Percentiles rank a stretch among this genome's conserved stretches.
These are phyloP conservation scores for Vitellaria paradoxa DNA, from an alignment of 179 eudicot species.

Conservation along the genomic window DNA sequence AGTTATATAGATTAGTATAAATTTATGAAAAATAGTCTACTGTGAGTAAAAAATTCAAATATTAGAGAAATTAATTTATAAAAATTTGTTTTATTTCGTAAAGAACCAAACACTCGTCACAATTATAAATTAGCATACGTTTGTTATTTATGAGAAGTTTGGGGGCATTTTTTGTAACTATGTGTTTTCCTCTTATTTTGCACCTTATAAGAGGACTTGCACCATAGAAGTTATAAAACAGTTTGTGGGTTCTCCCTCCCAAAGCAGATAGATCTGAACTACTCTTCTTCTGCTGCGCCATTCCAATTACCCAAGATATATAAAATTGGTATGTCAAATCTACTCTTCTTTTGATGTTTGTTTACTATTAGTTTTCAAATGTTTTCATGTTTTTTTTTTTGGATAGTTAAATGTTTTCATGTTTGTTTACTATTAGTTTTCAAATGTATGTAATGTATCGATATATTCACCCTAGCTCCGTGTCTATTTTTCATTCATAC, in stretches of 20 bases:
- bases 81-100: no score
- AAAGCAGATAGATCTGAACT: slow-evolving; percentile 7
- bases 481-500: no score
- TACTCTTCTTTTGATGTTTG: neutral
- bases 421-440: no score
- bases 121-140: neutral
- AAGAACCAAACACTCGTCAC: neutral
- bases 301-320: neutral
- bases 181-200: slow-evolving; percentile 18
- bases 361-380: no score
- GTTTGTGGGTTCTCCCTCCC: neutral
- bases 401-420: no score
- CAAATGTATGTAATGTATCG: no score
- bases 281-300: neutral
- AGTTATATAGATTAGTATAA: no score
- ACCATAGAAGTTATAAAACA: slow-evolving; percentile 16
- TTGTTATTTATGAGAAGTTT: neutral
- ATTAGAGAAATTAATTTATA: no score
- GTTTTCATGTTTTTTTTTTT: no score
- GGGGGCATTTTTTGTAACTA: slow-evolving; percentile 32
- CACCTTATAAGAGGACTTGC: slow-evolving; percentile 29
- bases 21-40: no score
- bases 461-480: no score
- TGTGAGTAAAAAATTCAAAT: no score
- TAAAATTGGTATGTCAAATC: neutral